Base-by-base conservation (phyloP, 139 green algal genomes). In the Auxenochlorella pyrenoidosa region DNA sequence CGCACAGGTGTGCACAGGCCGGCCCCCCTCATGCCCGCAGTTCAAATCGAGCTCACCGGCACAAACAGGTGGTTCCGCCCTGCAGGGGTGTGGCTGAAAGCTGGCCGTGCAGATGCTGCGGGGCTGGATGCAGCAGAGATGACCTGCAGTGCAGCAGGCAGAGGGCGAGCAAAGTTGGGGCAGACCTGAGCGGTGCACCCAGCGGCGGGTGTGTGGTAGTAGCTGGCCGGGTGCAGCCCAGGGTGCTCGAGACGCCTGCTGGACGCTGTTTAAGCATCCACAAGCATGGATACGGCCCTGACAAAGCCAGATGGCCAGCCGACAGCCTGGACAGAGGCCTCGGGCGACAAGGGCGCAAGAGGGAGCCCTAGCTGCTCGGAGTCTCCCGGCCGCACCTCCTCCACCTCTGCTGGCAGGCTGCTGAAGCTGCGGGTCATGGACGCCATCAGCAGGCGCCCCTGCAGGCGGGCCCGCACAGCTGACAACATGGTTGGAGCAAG, bases 41-140 rank as follows among this genome's bases (percentile, higher is more conserved):
- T 63, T 63, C 54, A 63, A 63, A 63, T 24, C 54, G 12, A 24
- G 54, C 54, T 77, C 73, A 97, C 96, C 75, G 96, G 97, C 54
- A 99, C 97, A 88, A 96, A 98, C 13, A 99, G 91, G 75, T 99
- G 97, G 91, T 99, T 98, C 30, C 96, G 91, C 0, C 96, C 96
- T 28, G 96, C 92, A 3, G 96, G 96, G 2, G 76, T 85, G 86
- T 95, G 96, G 30, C 90, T 95, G 89, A 96, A 98, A 2, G 90
- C 85, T 12, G 90, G 87, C 26, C 80, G 60, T 13, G 63, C 59
- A 43, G 32, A 19, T 3, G 75, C 22, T 8, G 80, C 41, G 16
- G 60, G 40, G 54, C n/a, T 66, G 30, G 77, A 63, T 63, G 54
- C 44, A 12, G 44, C 72, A 34, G 32, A 28, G 63, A 85, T 70